A percentile compares a stretch with the other conserved stretches of the same genome.
Evolutionary conservation across 345 rosid genomes (phyloP).

Genomic region (Salix arbutifolia): DNA sequence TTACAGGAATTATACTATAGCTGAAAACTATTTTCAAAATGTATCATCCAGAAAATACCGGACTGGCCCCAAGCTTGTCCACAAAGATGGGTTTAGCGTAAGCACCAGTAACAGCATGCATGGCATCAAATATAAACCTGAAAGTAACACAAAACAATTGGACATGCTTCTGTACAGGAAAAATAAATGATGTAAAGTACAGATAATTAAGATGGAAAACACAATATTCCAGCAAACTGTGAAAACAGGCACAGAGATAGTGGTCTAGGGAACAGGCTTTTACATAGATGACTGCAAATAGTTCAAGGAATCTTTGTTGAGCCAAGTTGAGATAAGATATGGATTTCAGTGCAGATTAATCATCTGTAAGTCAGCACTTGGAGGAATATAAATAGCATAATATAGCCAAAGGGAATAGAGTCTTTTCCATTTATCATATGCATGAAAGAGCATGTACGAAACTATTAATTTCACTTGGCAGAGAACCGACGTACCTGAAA

Average conservation of each 20-base stretch:
- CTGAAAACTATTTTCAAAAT: constrained; percentile 13
- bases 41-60: constrained; percentile 36
- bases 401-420: not conserved
- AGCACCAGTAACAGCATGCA: constrained; percentile 97
- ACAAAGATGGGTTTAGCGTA: constrained; percentile 92
- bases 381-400: not conserved
- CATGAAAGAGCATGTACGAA: not conserved
- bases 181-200: not conserved
- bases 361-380: not conserved
- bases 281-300: not conserved
- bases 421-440: not conserved
- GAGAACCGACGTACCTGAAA: constrained; percentile 51
- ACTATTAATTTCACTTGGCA: constrained; percentile 4
- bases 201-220: not conserved
- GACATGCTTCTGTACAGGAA: not conserved
- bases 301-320: not conserved
- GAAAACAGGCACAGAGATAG: not conserved
- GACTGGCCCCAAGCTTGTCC: constrained; percentile 71
- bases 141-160: constrained; percentile 4
- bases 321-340: not conserved
- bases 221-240: not conserved
- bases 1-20: constrained; percentile 8
- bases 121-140: constrained; percentile 88
- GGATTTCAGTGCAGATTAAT: not conserved
- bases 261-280: not conserved